phyloP scores from a whole-genome alignment of 371 early-diverging fungal species.

The Mortierella sp. region DNA sequence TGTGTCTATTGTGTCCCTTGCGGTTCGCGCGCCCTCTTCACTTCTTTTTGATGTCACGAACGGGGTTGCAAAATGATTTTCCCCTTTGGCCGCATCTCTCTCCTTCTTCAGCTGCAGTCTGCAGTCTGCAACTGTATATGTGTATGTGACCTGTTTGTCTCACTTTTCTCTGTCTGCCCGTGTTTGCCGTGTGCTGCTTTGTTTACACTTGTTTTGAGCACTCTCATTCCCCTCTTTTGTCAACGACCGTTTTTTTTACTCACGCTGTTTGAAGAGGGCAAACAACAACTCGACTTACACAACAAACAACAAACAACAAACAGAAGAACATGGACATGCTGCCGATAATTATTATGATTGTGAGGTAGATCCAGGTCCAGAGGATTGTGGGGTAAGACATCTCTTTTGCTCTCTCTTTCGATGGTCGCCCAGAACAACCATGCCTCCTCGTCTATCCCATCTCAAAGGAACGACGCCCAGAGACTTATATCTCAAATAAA shows the following conservation, averaged over 20 bases:
- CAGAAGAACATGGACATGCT: not conserved
- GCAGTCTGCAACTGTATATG: not conserved
- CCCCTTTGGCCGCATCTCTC: not conserved
- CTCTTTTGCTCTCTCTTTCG: not conserved
- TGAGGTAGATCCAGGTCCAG: not conserved
- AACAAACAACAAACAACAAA: not conserved
- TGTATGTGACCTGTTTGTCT: not conserved
- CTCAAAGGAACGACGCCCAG: not conserved
- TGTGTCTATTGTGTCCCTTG: constrained; percentile 2
- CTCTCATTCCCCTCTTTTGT: not conserved
- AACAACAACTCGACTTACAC: not conserved
- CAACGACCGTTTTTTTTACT: constrained; percentile 1
- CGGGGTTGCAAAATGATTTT: constrained; percentile 14
- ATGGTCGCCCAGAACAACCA: not conserved
- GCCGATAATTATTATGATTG: not conserved
- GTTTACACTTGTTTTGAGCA: not conserved
- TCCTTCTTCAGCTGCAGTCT: not conserved
- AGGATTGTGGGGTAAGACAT: constrained; percentile 3
- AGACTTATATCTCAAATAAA: no score
- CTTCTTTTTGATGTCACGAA: constrained; percentile 1
- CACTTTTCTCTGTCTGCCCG: not conserved
- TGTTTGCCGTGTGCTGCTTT: not conserved
- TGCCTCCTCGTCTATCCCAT: not conserved
- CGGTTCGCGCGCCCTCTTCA: not conserved
- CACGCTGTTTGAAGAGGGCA: not conserved